Base-by-base conservation (phyloP, 2,329 filamentous ascomycete species). In the Neoarthrinium moseri region DNA sequence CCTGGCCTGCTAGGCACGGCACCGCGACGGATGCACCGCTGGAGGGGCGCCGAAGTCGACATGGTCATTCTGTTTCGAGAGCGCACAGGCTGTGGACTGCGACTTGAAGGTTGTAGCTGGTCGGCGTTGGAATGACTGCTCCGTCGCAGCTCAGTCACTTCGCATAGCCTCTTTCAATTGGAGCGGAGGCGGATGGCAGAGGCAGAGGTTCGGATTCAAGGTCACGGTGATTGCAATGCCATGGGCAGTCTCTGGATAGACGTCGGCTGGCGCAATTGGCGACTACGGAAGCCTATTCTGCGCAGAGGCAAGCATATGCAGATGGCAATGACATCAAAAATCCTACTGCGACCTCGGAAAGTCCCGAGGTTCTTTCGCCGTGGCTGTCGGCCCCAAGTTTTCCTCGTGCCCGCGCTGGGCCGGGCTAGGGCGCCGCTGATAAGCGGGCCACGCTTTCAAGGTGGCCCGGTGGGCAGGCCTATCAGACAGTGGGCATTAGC, bases 41-140 rank as follows among this genome's bases (percentile, higher is more conserved):
- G 59, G 13, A 65, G 51, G 30, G 60, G 48, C 17, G 47, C 48
- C n/a, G 59, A 58, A 32, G 57, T 34, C 35, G 59, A 56, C 62
- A 65, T 63, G 15, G 24, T 17, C 26, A 8, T 29, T 8, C 26
- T 29, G 26, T 8, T n/a, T 29, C 26, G 26, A 29, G 8, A n/a
- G 26, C n/a, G n/a, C 26, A n/a, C n/a, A 8, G 26, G 8, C 8
- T n/a, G 26, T 8, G 26, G 26, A 29, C 8, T n/a, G n/a, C 8
- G 26, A n/a, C n/a, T n/a, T n/a, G n/a, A n/a, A n/a, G 33, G 20
- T 6, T n/a, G n/a, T 35, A 7, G 5, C 17, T 4, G 33, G 8
- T 12, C 12, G 20, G 4, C 10, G 32, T 34, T 18, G 32, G 6
- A 18, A 34, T 34, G 12, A 18, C 12, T n/a, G 18, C 22, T n/a